A percentile compares a stretch with the other conserved stretches of the same genome.
phyloP scores from a whole-genome alignment of 495 filamentous ascomycete species.

The Neurospora sp. region DNA sequence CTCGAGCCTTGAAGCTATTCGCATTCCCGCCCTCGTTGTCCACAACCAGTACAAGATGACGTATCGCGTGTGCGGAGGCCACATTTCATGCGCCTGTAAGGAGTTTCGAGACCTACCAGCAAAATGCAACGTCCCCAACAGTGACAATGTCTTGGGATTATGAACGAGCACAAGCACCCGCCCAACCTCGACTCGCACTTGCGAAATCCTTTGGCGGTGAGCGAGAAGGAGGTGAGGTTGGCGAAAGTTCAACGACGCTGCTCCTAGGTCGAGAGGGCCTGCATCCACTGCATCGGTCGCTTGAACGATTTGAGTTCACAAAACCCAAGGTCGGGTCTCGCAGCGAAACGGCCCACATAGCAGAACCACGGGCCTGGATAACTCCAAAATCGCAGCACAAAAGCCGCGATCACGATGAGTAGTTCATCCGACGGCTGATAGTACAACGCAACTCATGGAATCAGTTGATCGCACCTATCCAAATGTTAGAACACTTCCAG shows the following conservation, averaged over 20 bases:
- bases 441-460: background rate
- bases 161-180: background rate
- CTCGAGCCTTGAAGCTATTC: background rate
- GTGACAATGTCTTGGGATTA: background rate
- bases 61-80: background rate
- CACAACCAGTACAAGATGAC: background rate
- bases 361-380: slow-evolving; percentile 7
- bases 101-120: background rate
- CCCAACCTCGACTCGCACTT: background rate
- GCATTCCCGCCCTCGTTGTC: background rate
- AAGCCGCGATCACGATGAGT: slow-evolving; percentile 1
- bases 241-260: background rate
- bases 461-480: background rate
- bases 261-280: background rate
- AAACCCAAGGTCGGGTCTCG: slow-evolving; percentile 9
- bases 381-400: slow-evolving; percentile 5
- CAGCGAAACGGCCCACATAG: slow-evolving; percentile 10
- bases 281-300: slow-evolving; percentile 11
- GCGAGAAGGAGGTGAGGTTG: background rate
- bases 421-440: background rate
- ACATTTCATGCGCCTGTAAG: background rate
- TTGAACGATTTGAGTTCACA: slow-evolving; percentile 13
- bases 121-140: background rate
- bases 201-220: background rate
- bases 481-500: background rate